Percentiles rank a stretch among this genome's conserved stretches.
These are phyloP conservation scores for Saturnispora saitoi DNA, from an alignment of 805 yeast species.

Conservation along the genomic window DNA sequence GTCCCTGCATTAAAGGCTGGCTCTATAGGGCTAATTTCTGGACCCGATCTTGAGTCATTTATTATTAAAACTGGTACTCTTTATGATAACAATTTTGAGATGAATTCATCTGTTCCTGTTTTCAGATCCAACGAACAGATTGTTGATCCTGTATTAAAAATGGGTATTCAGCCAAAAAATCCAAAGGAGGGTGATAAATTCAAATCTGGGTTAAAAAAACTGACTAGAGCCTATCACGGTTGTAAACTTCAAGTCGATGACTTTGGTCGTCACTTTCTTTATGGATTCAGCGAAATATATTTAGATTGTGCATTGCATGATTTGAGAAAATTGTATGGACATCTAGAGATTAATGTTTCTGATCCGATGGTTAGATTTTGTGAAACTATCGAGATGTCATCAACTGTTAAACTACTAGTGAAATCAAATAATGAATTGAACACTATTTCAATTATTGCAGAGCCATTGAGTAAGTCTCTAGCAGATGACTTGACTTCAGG, in stretches of 20 bases:
- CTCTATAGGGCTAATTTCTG: conserved; percentile 57
- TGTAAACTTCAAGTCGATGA: conserved; percentile 69
- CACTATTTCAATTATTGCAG: conserved; percentile 63
- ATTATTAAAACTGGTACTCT: conserved; percentile 58
- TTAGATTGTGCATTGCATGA: conserved; percentile 79
- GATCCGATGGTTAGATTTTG: conserved; percentile 75
- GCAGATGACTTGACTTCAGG: conserved; percentile 48
- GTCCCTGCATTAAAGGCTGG: conserved; percentile 44
- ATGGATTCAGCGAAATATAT: conserved; percentile 83
- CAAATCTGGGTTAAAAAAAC: conserved; percentile 55
- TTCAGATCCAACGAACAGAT: conserved; percentile 38
- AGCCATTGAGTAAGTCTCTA: conserved; percentile 56
- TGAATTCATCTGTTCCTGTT: conserved; percentile 14
- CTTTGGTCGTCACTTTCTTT: conserved; percentile 74
- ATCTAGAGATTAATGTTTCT: conserved; percentile 69
- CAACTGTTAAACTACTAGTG: conserved; percentile 60
- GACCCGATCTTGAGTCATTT: conserved; percentile 42
- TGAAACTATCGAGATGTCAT: conserved; percentile 63
- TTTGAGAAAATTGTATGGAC: conserved; percentile 52
- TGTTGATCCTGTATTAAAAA: conserved; percentile 56
- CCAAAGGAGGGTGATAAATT: conserved; percentile 75
- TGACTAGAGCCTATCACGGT: conserved; percentile 58
- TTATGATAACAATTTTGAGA: conserved; percentile 22
- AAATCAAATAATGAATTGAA: conserved; percentile 47
- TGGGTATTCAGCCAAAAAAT: conserved; percentile 72